These are phyloP conservation scores for Daedaleopsis nitida DNA, from an alignment of 768 basidiomycete genomes.

Conservation along the genomic window DNA sequence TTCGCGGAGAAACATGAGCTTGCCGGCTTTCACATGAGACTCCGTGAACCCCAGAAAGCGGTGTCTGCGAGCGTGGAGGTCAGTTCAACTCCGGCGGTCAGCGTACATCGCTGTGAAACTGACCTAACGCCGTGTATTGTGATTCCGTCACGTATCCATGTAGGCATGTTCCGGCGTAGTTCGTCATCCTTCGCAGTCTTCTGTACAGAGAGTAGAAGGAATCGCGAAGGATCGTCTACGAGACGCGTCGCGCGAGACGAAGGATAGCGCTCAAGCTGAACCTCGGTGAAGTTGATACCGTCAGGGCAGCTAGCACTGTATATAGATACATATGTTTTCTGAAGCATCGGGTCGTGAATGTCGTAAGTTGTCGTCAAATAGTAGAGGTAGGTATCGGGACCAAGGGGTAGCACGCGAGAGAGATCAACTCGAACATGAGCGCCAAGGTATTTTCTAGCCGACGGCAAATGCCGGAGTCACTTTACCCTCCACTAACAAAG, in stretches of 20 bases:
- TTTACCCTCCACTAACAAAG: no score
- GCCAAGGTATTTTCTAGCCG: no score
- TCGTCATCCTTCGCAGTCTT: background rate
- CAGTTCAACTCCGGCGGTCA: background rate
- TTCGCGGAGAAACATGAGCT: slow-evolving; percentile 22
- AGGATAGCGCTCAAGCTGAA: slow-evolving; percentile 5
- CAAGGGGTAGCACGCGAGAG: no score
- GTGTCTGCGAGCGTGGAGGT: slow-evolving; percentile 11
- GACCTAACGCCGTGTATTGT: slow-evolving; percentile 5
- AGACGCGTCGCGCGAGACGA: slow-evolving; percentile 20
- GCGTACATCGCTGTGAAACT: background rate
- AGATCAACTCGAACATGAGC: no score
- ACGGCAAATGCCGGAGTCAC: no score
- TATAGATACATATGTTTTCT: background rate
- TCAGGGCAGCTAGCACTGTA: slow-evolving; percentile 6
- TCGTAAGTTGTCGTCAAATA: background rate
- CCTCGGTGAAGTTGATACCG: background rate
- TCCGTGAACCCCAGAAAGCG: slow-evolving; percentile 21
- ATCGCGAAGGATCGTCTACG: slow-evolving; percentile 20
- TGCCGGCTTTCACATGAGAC: slow-evolving; percentile 21
- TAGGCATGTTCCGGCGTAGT: background rate
- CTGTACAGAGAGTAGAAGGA: slow-evolving; percentile 11
- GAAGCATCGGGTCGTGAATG: background rate
- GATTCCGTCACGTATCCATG: slow-evolving; percentile 15
- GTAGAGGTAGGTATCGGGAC: background rate